Evolutionary conservation across 306 rosid species (phyloP).

Genomic region (Begonia loranthoides): DNA sequence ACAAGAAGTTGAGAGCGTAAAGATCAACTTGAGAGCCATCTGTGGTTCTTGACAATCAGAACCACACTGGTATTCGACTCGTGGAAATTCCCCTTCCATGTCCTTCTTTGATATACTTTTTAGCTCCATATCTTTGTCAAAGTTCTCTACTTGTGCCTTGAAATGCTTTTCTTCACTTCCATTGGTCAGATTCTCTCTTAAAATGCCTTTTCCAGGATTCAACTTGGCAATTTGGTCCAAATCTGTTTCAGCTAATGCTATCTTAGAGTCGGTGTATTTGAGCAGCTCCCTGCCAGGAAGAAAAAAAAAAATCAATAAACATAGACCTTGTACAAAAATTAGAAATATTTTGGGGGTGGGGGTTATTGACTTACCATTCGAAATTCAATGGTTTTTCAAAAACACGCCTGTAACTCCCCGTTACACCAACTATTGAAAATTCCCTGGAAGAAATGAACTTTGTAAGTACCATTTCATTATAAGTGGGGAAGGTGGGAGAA

Average conservation of each 20-base stretch:
- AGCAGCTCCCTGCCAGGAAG: slow-evolving; percentile 59
- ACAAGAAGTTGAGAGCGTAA: slow-evolving; percentile 85
- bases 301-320: slow-evolving; percentile 10
- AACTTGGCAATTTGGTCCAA: slow-evolving; percentile 46
- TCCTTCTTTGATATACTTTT: slow-evolving; percentile 6
- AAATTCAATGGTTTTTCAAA: slow-evolving; percentile 71
- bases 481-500: slow-evolving; percentile 3
- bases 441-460: slow-evolving; percentile 36
- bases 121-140: slow-evolving; percentile 19
- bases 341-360: not conserved
- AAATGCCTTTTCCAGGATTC: slow-evolving; percentile 14
- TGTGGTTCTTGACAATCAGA: slow-evolving; percentile 44
- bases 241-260: slow-evolving; percentile 73
- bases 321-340: slow-evolving; percentile 1
- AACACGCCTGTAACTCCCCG: slow-evolving; percentile 83
- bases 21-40: slow-evolving; percentile 66
- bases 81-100: slow-evolving; percentile 19
- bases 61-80: slow-evolving; percentile 15
- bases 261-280: slow-evolving; percentile 41
- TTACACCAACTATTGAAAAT: slow-evolving; percentile 76
- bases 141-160: slow-evolving; percentile 20
- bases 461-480: slow-evolving; percentile 5
- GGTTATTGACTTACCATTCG: slow-evolving; percentile 41
- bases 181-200: slow-evolving; percentile 16
- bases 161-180: slow-evolving; percentile 21